phyloP scores from a whole-genome alignment of 2,329 filamentous ascomycete species.

The Cordyceps cateniannulata region DNA sequence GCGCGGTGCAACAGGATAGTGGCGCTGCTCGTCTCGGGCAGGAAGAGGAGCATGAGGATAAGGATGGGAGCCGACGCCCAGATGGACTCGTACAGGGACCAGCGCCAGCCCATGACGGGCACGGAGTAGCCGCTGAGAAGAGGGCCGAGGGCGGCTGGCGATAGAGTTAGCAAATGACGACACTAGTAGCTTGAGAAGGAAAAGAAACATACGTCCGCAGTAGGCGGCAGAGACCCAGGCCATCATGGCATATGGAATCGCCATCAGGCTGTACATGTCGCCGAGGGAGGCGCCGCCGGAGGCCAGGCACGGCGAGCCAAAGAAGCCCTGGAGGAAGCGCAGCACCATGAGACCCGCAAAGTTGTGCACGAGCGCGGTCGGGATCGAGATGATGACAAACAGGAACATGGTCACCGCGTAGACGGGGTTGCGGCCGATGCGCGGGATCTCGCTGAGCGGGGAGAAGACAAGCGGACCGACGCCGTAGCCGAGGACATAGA shows the following conservation, averaged over 20 bases:
- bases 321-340: conserved; percentile 60
- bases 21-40: conserved; percentile 56
- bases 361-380: conserved; percentile 55
- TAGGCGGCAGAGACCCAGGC: conserved; percentile 51
- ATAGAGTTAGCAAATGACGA: conserved; percentile 14
- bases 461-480: conserved; percentile 60
- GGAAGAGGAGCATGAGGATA: conserved; percentile 52
- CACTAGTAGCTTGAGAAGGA: no score
- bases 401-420: conserved; percentile 63
- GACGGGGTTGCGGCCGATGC: conserved; percentile 59
- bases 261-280: conserved; percentile 48
- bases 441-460: conserved; percentile 59
- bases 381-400: conserved; percentile 61
- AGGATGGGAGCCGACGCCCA: conserved; percentile 55
- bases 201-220: conserved; percentile 32
- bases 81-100: conserved; percentile 57
- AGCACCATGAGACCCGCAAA: conserved; percentile 58
- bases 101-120: conserved; percentile 53
- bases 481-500: conserved; percentile 60
- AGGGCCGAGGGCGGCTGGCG: conserved; percentile 49
- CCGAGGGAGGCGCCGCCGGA: conserved; percentile 47
- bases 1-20: conserved; percentile 58
- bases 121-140: conserved; percentile 56
- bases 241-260: conserved; percentile 52
- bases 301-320: conserved; percentile 59